Evolutionary conservation across 139 green algal species (phyloP), one percentile per base, ranked within the genome.

Genomic region (Volvox reticuliferus): DNA sequence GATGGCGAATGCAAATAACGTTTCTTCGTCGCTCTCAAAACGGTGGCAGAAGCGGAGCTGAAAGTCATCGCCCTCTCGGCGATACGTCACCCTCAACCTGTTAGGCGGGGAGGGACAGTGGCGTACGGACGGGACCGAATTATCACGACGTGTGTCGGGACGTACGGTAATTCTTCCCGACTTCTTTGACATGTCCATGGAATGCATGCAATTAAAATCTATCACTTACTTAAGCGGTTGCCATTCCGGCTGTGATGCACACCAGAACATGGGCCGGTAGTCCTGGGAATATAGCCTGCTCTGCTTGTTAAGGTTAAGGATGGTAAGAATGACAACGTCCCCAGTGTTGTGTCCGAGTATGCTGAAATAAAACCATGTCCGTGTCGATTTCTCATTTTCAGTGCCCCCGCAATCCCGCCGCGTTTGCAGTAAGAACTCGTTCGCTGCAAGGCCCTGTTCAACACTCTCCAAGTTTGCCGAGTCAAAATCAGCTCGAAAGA

Each of bases 251-350:
- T 88, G 78, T 1, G 83, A 68, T 0, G 79, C 62, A 26, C 19
- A 67, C 91, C 93, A 93, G 61, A 81, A 92, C 44, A 87, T 89
- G 1, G 93, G 93, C 17, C 92, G 81, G 69, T 94, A 95, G 78
- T 96, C 94, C 33, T 93, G 85, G 2, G 87, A 91, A 78, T 93
- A 96, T 0, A 96, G 88, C 79, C 90, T 89, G 35, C 89, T 79
- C 76, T 95, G 94, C 88, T 94, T 94, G 85, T 96, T 96, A 33
- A 96, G 73, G 93, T 95, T 96, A 50, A 94, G 92, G 32, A 96
- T 86, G 33, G 36, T 89, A 19, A 89, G n/a, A 22, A 80, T 32
- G 2, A 89, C 30, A 13, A 89, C 36, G 26, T 89, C 84, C 9
- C 17, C 26, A 6, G 17, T 2, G 30, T 19, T 37, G 22, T 92